A percentile compares a stretch with the other conserved stretches of the same genome.
These are phyloP conservation scores for Fusarium subglutinans DNA, from an alignment of 2,329 filamentous ascomycete genomes.

Conservation along the genomic window DNA sequence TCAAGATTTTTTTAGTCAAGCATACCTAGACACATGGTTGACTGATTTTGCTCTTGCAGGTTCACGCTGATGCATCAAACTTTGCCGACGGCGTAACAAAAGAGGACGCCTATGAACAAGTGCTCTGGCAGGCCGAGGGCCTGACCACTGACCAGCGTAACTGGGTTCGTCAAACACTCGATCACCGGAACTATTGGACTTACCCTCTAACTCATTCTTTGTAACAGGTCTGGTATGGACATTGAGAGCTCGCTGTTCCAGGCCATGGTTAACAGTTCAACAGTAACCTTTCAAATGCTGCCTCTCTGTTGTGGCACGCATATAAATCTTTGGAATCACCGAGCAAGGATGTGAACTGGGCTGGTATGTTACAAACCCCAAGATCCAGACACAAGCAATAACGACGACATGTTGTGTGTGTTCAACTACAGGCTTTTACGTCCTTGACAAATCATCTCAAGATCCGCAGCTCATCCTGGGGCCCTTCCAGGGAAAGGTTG, in stretches of 20 bases:
- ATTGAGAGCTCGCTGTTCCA: not conserved
- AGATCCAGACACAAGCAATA: not conserved
- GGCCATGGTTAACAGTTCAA: constrained; percentile 4
- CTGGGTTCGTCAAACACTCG: constrained; percentile 67
- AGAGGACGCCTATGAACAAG: constrained; percentile 76
- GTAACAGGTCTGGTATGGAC: constrained; percentile 42
- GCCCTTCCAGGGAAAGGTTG: constrained; percentile 82
- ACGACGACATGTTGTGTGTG: constrained; percentile 10
- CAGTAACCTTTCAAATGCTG: constrained; percentile 80
- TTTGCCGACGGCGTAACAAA: constrained; percentile 75
- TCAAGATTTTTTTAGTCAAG: not conserved
- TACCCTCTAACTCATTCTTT: not conserved
- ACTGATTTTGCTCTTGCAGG: constrained; percentile 53
- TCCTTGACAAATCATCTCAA: constrained; percentile 61
- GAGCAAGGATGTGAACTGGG: constrained; percentile 78
- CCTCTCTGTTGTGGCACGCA: constrained; percentile 81
- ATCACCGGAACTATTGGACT: constrained; percentile 18
- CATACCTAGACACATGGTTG: not conserved
- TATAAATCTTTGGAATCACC: constrained; percentile 76
- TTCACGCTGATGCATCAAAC: constrained; percentile 82
- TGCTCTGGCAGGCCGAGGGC: constrained; percentile 74
- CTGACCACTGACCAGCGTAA: constrained; percentile 79
- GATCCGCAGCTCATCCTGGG: constrained; percentile 73
- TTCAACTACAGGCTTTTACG: constrained; percentile 72
- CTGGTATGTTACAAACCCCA: constrained; percentile 56